A percentile compares a stretch with the other conserved stretches of the same genome.
Evolutionary conservation across 805 yeast genomes (phyloP).

Genomic region (Wickerhamiella sergipiensis): DNA sequence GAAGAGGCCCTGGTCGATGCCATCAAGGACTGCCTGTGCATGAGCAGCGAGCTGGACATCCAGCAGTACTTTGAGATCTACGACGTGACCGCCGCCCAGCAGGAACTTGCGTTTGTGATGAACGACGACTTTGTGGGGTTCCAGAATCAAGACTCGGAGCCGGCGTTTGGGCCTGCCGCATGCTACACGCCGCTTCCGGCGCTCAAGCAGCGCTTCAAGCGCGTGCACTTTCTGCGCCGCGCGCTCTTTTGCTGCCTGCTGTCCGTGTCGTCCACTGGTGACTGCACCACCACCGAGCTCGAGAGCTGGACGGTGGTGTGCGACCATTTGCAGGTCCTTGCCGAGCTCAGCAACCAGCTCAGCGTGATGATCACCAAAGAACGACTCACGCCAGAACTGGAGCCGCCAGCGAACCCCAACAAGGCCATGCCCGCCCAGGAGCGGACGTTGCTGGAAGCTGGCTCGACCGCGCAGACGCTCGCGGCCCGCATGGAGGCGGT

Average conservation of each 20-base stretch:
- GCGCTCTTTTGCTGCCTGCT: constrained; percentile 32
- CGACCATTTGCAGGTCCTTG: constrained; percentile 12
- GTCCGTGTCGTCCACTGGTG: constrained; percentile 22
- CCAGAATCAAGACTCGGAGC: background rate
- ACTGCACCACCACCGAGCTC: constrained; percentile 14
- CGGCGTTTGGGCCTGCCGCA: constrained; percentile 6
- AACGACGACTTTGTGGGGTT: constrained; percentile 10
- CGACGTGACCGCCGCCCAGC: constrained; percentile 24
- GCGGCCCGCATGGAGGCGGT: constrained; percentile 15
- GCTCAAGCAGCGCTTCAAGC: constrained; percentile 24
- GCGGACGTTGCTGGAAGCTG: constrained; percentile 2
- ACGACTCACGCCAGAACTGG: constrained; percentile 6
- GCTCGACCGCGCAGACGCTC: constrained; percentile 11
- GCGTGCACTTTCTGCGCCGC: constrained; percentile 29
- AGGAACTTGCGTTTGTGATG: constrained; percentile 17
- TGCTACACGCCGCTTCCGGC: constrained; percentile 15
- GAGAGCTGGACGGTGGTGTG: constrained; percentile 17
- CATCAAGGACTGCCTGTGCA: constrained; percentile 20
- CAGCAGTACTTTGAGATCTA: constrained; percentile 33
- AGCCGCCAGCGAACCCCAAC: background rate
- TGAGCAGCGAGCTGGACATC: constrained; percentile 25
- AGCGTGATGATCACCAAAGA: constrained; percentile 12
- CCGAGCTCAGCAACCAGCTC: constrained; percentile 10
- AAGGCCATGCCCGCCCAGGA: background rate
- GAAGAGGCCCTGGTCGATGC: constrained; percentile 23